These are phyloP conservation scores for Orbilia ellipsospora DNA, from an alignment of 2,329 filamentous ascomycete species.

Conservation along the genomic window DNA sequence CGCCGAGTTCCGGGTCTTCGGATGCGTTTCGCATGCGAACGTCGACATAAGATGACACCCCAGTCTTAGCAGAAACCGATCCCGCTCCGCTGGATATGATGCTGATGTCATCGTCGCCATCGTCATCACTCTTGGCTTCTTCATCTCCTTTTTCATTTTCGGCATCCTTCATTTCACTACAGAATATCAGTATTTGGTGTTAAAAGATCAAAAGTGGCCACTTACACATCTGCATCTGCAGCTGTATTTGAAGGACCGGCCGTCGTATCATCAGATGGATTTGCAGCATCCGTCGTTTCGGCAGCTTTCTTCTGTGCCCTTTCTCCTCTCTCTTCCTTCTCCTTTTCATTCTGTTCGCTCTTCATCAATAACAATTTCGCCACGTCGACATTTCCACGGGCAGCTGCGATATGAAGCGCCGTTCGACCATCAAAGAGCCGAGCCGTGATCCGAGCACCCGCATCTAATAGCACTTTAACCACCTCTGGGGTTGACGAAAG, in stretches of 20 bases:
- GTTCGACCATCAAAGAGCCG: constrained; percentile 82
- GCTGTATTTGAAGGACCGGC: not conserved
- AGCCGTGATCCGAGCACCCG: constrained; percentile 77
- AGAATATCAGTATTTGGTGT: not conserved
- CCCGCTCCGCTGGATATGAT: constrained; percentile 63
- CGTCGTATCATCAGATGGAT: constrained; percentile 60
- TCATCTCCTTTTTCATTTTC: constrained; percentile 62
- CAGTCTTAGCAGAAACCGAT: constrained; percentile 18
- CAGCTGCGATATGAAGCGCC: constrained; percentile 80
- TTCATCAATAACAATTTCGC: constrained; percentile 77
- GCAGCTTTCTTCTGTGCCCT: constrained; percentile 27
- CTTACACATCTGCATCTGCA: constrained; percentile 4
- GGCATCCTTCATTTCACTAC: constrained; percentile 60
- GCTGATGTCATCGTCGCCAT: constrained; percentile 64
- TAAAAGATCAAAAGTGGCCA: not conserved
- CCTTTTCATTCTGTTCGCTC: constrained; percentile 78
- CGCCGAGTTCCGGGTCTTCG: constrained; percentile 63
- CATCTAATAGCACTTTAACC: constrained; percentile 76
- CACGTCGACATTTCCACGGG: constrained; percentile 75
- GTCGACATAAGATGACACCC: constrained; percentile 55
- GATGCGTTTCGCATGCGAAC: constrained; percentile 61
- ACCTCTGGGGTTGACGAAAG: constrained; percentile 74
- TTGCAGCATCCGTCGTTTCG: constrained; percentile 55
- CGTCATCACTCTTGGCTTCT: constrained; percentile 60
- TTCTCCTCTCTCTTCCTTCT: constrained; percentile 65